Evolutionary conservation across 768 basidiomycete genomes (phyloP), one percentile per base, ranked within the genome.

Genomic region (Boletus reticuloceps): DNA sequence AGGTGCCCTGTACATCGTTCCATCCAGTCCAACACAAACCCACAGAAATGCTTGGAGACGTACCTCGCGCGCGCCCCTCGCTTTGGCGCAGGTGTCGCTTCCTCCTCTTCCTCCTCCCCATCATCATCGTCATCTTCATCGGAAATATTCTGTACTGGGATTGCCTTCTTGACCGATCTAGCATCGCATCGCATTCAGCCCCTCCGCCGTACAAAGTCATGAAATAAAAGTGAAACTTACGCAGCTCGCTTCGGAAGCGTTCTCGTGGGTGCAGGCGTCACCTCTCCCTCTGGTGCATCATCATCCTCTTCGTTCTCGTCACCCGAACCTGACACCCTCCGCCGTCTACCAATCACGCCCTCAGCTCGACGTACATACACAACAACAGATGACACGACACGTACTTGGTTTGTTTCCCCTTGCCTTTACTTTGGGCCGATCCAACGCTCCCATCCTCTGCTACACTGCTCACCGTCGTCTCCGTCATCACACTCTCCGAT

Each of bases 401-500:
- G 61, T 59, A 81, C 80, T 80, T 79, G 45, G 67, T 55, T 60
- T 51, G 54, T 51, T 74, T 76, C 46, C 64, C 69, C 60, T 72
- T 77, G 25, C 59, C 68, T 47, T 56, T 65, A 2, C 69, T 53
- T 13, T 49, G 48, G 0, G 25, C 38, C 37, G 74, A 71, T 6
- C 76, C 73, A 0, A 64, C 59, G 13, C 67, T 62, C 29, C 44
- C 63, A 13, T 70, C 68, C 11, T 73, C 74, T 32, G 73, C 72
- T 32, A 75, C 74, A 6, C 74, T 79, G 25, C 72, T 77, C 27
- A 62, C 73, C 27, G 78, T 74, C 37, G 69, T 60, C 19, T 66
- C 69, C n/a, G 77, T 86, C 13, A 72, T 64, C 39, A 84, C 72
- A 51, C 86, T 88, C 50, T 76, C 76, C 2, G 87, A 87, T 43